Percentiles rank a stretch among this genome's conserved stretches.
Evolutionary conservation across 1,284 basidiomycete genomes (phyloP).

Genomic region (Ustilago trichophora): DNA sequence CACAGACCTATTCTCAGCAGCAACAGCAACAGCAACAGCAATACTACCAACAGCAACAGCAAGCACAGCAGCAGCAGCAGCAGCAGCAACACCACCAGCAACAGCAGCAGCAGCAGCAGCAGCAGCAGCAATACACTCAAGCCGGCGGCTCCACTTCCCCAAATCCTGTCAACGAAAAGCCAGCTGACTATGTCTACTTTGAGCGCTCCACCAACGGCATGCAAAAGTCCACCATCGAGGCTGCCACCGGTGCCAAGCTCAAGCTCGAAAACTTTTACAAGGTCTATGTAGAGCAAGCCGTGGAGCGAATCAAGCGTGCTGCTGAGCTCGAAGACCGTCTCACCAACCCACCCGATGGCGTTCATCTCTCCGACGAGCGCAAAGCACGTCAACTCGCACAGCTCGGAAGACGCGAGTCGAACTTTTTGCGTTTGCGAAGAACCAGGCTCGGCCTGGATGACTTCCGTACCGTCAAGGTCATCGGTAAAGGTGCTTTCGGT

Average conservation of each 20-base stretch:
- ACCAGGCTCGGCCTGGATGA: slow-evolving; percentile 92
- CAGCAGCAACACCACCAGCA: too few relatives aligned
- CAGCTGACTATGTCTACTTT: slow-evolving; percentile 91
- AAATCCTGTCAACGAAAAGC: slow-evolving; percentile 66
- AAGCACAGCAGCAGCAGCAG: too few relatives aligned
- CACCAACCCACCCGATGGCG: slow-evolving; percentile 54
- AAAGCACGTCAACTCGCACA: slow-evolving; percentile 90
- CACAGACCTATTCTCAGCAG: slow-evolving; percentile 37
- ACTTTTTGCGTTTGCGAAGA: slow-evolving; percentile 84
- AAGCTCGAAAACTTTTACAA: slow-evolving; percentile 99
- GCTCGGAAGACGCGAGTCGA: slow-evolving; percentile 82
- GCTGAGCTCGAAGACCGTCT: slow-evolving; percentile 91
- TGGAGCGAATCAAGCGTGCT: slow-evolving; percentile 87
- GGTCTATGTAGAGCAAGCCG: slow-evolving; percentile 88
- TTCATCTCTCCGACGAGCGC: slow-evolving; percentile 74
- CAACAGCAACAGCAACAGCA: slow-evolving; percentile 24
- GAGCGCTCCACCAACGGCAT: slow-evolving; percentile 85
- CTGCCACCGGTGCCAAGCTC: slow-evolving; percentile 92
- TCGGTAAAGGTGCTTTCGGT: slow-evolving; percentile 98
- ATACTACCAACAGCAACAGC: too few relatives aligned
- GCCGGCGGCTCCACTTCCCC: slow-evolving; percentile 33
- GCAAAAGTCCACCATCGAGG: slow-evolving; percentile 86
- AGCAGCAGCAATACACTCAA: slow-evolving; percentile 28
- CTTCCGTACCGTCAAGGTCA: slow-evolving; percentile 97
- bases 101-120: slow-evolving; percentile 31